Conservation (phyloP, 2,329 filamentous ascomycete species). For the Penicillium aurantiogriseum region DNA sequence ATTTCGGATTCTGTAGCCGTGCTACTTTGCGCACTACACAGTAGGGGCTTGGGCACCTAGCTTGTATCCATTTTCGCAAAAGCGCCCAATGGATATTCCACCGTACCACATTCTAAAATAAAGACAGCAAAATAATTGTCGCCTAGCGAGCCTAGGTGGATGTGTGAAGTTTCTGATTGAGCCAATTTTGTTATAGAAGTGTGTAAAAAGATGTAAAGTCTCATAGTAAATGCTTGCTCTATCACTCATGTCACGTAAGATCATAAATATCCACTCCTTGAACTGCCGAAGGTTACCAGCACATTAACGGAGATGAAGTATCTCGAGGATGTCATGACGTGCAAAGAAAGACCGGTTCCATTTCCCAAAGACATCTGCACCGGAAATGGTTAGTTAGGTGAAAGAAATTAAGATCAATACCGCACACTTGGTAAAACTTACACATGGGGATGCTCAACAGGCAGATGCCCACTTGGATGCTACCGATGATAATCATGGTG, state of each 20-base stretch:
- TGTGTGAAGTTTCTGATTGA: neutral
- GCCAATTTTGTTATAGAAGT: neutral
- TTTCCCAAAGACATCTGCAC: slow-evolving; percentile 73
- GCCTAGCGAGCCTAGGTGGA: too few relatives aligned
- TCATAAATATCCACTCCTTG: neutral
- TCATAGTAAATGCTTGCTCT: neutral
- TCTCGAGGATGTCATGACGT: slow-evolving; percentile 67
- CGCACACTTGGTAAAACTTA: slow-evolving; percentile 53
- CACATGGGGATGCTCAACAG: slow-evolving; percentile 72
- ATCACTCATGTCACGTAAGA: neutral
- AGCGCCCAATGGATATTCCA: neutral
- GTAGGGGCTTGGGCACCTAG: neutral
- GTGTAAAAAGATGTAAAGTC: neutral
- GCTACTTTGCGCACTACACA: neutral
- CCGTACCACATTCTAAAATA: too few relatives aligned
- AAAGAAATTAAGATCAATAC: neutral
- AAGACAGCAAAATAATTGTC: too few relatives aligned
- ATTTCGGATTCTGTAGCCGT: neutral
- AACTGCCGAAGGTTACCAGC: neutral
- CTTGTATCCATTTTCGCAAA: neutral
- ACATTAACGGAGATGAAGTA: slow-evolving; percentile 34
- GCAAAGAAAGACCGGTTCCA: slow-evolving; percentile 71
- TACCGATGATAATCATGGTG: slow-evolving; percentile 69
- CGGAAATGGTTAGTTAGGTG: neutral
- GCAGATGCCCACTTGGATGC: slow-evolving; percentile 76